A percentile compares a stretch with the other conserved stretches of the same genome.
phyloP scores from a whole-genome alignment of 805 yeast species.

The Suhomyces sp. region DNA sequence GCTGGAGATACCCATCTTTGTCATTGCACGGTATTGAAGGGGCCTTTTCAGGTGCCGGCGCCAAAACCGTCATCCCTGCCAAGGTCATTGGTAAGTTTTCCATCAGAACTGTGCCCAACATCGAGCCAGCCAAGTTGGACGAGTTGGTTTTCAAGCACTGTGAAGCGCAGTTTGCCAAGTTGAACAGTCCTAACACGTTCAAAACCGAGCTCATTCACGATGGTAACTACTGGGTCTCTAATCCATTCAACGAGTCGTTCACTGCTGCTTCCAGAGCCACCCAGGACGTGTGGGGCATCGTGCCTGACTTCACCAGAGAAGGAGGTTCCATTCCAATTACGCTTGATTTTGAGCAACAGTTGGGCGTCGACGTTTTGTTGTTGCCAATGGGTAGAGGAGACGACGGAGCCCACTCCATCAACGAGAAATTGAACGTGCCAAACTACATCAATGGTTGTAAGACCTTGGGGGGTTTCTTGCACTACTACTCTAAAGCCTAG shows the following conservation, averaged over 20 bases:
- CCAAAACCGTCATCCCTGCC: conserved; percentile 97
- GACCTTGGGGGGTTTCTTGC: conserved; percentile 89
- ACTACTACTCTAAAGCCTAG: conserved; percentile 56
- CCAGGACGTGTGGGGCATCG: conserved; percentile 88
- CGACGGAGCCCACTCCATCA: conserved; percentile 98
- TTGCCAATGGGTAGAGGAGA: conserved; percentile 99
- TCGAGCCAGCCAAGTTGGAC: conserved; percentile 75
- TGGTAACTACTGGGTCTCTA: conserved; percentile 94
- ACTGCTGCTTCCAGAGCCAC: conserved; percentile 95
- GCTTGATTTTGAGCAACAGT: conserved; percentile 82
- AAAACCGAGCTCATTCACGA: conserved; percentile 81
- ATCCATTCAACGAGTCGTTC: conserved; percentile 89
- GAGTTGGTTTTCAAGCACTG: conserved; percentile 71
- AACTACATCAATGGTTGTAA: conserved; percentile 93
- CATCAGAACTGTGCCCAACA: conserved; percentile 95
- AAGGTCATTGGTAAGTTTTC: conserved; percentile 93
- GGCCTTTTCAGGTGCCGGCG: conserved; percentile 92
- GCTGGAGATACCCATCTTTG: conserved; percentile 98
- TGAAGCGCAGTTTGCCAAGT: conserved; percentile 57
- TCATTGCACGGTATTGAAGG: conserved; percentile 98
- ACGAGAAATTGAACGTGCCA: conserved; percentile 85
- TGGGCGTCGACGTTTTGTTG: conserved; percentile 80
- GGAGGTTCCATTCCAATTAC: conserved; percentile 99
- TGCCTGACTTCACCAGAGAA: conserved; percentile 96
- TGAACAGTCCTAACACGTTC: conserved; percentile 74